Base-by-base conservation (phyloP, 2,329 filamentous ascomycete genomes). In the Neonectria neomacrospora region DNA sequence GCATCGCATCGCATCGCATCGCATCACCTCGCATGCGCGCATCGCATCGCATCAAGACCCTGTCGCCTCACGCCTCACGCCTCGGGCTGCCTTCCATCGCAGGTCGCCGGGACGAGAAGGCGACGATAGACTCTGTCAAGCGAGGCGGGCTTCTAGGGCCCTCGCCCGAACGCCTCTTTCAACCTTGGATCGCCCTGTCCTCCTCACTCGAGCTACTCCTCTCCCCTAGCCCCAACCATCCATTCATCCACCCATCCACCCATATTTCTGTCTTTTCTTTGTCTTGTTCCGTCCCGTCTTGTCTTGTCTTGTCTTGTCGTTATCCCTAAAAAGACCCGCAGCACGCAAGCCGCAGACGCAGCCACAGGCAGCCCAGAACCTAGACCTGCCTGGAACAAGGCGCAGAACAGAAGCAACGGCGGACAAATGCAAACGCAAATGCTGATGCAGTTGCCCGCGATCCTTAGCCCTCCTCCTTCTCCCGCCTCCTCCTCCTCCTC, bases 401-500 rank as follows among this genome's bases (percentile, higher is more conserved):
- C 64, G 67, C 63, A 68, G 59, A 63, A 64, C n/a, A 64, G 54
- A 64, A 58, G 44, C 66, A 67, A 60, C 60, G 67, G 55, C 61
- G 45, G 51, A 53, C 60, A 62, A 59, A 54, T 45, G 50, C 48
- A 63, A 55, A 65, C 54, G 58, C 66, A 57, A 20, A 18, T 20
- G 44, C 57, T 60, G 65, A 66, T 57, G 63, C 67, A 68, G 60
- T 54, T 58, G 39, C 60, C 68, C 51, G 51, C 54, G 64, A 67
- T 51, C 45, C 55, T 54, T 54, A 62, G 56, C 63, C 39, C 54
- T 62, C 51, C 61, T 61, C 66, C 59, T 34, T 53, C 58, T 61
- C 58, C 58, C 45, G 12, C 58, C 22, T 45, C 61, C 10, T 23
- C 58, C 30, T 56, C 53, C 22, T 34, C 37, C 47, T 26, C 53